Conservation (phyloP, 176 grass and related monocot species). For the maize (Zea mays) region Zm-B73-REFERENCE-NAM-5.0 NC_050101.1:102702001-102702500, state of each 20-base stretch:
- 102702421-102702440: background rate
- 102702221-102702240: background rate
- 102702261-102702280: background rate
- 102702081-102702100: background rate
- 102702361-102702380: background rate
- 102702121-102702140: background rate
- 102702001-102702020: too few relatives aligned
- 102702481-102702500: slow-evolving; percentile 72
- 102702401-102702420: background rate
- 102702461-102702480: slow-evolving; percentile 61
- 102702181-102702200: background rate
- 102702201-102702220: too few relatives aligned
- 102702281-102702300: background rate
- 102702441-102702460: slow-evolving; percentile 56
- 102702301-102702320: background rate
- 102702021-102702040: too few relatives aligned
- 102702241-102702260: background rate
- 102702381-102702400: slow-evolving; percentile 4
- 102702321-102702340: background rate
- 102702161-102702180: background rate
- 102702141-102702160: background rate
- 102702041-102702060: too few relatives aligned
- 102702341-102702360: background rate
- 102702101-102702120: background rate
- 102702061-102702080: background rate